Percentiles rank a stretch among this genome's conserved stretches.
Evolutionary conservation across 192 early-diverging fungal species (phyloP).

Genomic region (Gigaspora rosea): DNA sequence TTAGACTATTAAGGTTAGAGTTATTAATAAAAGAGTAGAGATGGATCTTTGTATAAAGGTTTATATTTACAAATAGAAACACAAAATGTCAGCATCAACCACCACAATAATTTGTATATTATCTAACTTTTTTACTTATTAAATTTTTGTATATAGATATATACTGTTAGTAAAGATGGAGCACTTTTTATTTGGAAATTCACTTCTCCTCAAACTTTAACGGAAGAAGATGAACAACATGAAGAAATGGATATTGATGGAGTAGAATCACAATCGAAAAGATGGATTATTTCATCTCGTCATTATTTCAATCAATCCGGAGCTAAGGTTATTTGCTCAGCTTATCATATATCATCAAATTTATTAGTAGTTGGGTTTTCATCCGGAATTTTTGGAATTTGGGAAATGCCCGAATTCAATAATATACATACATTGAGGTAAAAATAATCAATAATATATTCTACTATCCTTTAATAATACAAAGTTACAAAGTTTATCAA

Average conservation of each 20-base stretch:
- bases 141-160: slow-evolving; percentile 49
- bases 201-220: slow-evolving; percentile 44
- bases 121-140: background rate
- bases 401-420: slow-evolving; percentile 94
- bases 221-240: slow-evolving; percentile 54
- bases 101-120: too few species aligned
- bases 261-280: slow-evolving; percentile 43
- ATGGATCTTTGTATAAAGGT: too few species aligned
- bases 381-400: slow-evolving; percentile 96
- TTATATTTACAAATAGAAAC: too few species aligned
- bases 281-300: slow-evolving; percentile 57
- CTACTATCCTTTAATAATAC: background rate
- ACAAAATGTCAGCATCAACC: too few species aligned
- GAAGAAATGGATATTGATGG: slow-evolving; percentile 58
- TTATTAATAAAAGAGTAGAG: too few species aligned
- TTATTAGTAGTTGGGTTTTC: slow-evolving; percentile 90
- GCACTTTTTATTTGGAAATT: slow-evolving; percentile 80
- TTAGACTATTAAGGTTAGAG: too few species aligned
- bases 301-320: slow-evolving; percentile 84
- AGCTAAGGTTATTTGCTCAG: slow-evolving; percentile 76
- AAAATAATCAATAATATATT: background rate
- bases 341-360: slow-evolving; percentile 71
- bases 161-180: slow-evolving; percentile 88
- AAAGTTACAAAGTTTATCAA: background rate
- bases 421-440: slow-evolving; percentile 94